phyloP scores from a whole-genome alignment of 257 asterid genomes.

The Verbena officinalis region DNA sequence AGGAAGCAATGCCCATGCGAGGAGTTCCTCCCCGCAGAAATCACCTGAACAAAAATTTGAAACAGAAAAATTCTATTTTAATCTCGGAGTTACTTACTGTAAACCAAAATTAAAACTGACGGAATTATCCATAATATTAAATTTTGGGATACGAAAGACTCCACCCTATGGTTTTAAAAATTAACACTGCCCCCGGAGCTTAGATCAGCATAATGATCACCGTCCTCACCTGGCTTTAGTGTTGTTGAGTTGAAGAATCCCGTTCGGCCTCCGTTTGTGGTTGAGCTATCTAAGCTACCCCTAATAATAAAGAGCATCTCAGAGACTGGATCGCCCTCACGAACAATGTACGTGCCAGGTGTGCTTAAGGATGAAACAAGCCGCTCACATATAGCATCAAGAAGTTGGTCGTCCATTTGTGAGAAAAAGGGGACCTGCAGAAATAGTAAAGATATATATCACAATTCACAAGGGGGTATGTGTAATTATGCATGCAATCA shows the following conservation, averaged over 20 bases:
- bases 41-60: constrained; percentile 56
- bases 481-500: neutral
- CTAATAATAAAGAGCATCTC: constrained; percentile 82
- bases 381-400: constrained; percentile 91
- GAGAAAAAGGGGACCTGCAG: constrained; percentile 89
- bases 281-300: constrained; percentile 81
- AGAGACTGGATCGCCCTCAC: constrained; percentile 82
- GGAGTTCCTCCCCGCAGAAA: constrained; percentile 85
- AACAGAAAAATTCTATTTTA: too few relatives aligned
- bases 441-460: too few relatives aligned
- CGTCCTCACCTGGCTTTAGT: constrained; percentile 42
- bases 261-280: constrained; percentile 85
- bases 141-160: too few relatives aligned
- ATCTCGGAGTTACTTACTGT: too few relatives aligned
- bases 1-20: constrained; percentile 84
- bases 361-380: constrained; percentile 72
- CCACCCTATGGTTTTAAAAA: too few relatives aligned
- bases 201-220: too few relatives aligned
- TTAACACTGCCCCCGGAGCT: too few relatives aligned
- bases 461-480: too few relatives aligned
- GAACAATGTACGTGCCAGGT: constrained; percentile 76
- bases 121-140: too few relatives aligned
- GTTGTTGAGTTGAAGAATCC: constrained; percentile 81
- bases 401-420: constrained; percentile 81
- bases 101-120: too few relatives aligned